Conservation (phyloP, 495 filamentous ascomycete genomes). For the Hapsidospora chrysogenum region DNA sequence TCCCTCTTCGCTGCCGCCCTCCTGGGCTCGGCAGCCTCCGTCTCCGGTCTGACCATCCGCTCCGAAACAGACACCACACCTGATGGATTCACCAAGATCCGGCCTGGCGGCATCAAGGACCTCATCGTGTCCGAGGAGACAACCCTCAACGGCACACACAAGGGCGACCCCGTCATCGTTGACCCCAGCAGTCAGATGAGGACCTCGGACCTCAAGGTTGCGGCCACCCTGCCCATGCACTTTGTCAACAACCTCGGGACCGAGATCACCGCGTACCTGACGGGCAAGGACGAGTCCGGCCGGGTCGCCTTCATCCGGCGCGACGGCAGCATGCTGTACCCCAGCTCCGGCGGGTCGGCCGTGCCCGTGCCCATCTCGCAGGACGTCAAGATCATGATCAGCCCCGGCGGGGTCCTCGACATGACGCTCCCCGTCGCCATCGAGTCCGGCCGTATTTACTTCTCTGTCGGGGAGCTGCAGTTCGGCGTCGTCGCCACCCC, state of each 20-base stretch:
- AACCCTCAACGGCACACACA: constrained; percentile 12
- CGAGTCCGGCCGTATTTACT: constrained; percentile 22
- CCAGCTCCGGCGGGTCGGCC: constrained; percentile 9
- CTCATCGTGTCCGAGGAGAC: constrained; percentile 12
- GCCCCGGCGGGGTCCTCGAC: constrained; percentile 14
- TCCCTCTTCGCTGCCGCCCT: too few species aligned
- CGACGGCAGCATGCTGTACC: constrained; percentile 20
- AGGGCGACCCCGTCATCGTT: not conserved
- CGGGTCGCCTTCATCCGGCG: constrained; percentile 16
- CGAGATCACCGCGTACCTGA: constrained; percentile 21
- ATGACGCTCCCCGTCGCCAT: constrained; percentile 22
- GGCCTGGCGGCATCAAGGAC: constrained; percentile 7
- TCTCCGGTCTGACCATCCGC: too few species aligned
- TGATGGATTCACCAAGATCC: not conserved
- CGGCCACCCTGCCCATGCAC: not conserved
- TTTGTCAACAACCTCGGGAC: constrained; percentile 24
- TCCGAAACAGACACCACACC: too few species aligned
- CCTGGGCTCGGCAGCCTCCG: too few species aligned
- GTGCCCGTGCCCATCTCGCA: constrained; percentile 13
- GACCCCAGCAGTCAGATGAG: not conserved
- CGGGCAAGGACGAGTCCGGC: constrained; percentile 14
- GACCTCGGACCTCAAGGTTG: too few species aligned
- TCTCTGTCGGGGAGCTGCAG: constrained; percentile 22
- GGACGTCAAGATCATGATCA: constrained; percentile 14
- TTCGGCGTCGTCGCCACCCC: constrained; percentile 19